phyloP scores from a whole-genome alignment of 306 rosid genomes.

The Medicago arabica region DNA sequence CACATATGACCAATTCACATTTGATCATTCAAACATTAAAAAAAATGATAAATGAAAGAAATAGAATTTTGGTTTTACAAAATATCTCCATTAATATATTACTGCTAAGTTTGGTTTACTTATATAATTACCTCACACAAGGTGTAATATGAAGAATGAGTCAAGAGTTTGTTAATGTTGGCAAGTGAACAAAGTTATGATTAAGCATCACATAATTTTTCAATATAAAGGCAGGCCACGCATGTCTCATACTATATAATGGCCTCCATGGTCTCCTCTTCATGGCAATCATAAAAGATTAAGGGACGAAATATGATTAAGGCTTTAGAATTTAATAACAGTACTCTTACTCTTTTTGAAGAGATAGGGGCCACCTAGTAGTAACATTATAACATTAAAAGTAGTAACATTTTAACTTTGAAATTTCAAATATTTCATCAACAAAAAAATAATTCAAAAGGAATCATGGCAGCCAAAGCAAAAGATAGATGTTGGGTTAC shows the following conservation, averaged over 20 bases:
- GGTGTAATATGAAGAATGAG: conserved; percentile 9
- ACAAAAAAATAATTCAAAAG: not conserved
- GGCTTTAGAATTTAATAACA: conserved; percentile 31
- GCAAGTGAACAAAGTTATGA: conserved; percentile 36
- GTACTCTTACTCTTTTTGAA: conserved; percentile 39
- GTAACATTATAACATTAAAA: conserved; percentile 49
- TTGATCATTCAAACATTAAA: too few species aligned
- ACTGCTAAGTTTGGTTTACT: not conserved
- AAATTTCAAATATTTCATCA: conserved; percentile 48
- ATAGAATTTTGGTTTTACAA: too few species aligned
- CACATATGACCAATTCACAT: too few species aligned
- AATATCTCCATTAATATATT: too few species aligned
- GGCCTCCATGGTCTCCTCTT: conserved; percentile 45
- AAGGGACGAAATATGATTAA: conserved; percentile 51
- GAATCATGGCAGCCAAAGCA: conserved; percentile 78
- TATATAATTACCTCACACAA: conserved; percentile 17
- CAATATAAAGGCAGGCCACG: conserved; percentile 65
- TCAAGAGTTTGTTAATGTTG: conserved; percentile 16
- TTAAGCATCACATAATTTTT: conserved; percentile 48
- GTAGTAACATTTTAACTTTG: conserved; percentile 57
- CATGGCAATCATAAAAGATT: conserved; percentile 56
- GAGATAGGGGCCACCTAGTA: conserved; percentile 51
- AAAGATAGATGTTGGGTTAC: conserved; percentile 52
- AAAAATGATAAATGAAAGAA: too few species aligned
- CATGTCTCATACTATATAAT: conserved; percentile 57